phyloP scores from a whole-genome alignment of 2,329 filamentous ascomycete genomes.

The Curvularia verruculosa region DNA sequence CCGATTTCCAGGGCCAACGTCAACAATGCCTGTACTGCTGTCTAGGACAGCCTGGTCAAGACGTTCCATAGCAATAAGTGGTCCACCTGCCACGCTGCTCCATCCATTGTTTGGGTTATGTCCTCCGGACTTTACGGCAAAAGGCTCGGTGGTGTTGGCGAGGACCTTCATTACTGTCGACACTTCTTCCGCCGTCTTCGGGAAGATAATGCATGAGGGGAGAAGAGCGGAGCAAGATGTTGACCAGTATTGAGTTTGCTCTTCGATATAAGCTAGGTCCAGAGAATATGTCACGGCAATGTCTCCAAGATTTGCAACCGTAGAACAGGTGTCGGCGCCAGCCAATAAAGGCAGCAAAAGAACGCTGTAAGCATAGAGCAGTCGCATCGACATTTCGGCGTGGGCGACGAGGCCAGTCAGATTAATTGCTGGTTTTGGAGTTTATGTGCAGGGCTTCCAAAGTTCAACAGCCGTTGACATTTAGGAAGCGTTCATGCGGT shows the following conservation, averaged over 20 bases:
- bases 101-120: conserved; percentile 57
- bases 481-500: not conserved
- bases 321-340: conserved; percentile 29
- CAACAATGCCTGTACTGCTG: conserved; percentile 31
- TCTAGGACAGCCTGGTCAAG: conserved; percentile 39
- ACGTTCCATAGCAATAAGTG: conserved; percentile 51
- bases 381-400: conserved; percentile 6
- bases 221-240: conserved; percentile 40
- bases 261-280: conserved; percentile 32
- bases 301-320: conserved; percentile 29
- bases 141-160: conserved; percentile 44
- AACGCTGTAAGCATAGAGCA: not conserved
- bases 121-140: conserved; percentile 51
- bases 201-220: conserved; percentile 42
- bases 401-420: not conserved
- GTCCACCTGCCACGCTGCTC: conserved; percentile 53
- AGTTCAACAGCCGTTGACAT: not conserved
- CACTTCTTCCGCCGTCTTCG: conserved; percentile 57
- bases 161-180: conserved; percentile 60
- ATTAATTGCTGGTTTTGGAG: not conserved
- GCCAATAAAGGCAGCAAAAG: conserved; percentile 10
- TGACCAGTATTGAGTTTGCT: conserved; percentile 43
- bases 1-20: conserved; percentile 44
- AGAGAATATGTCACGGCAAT: conserved; percentile 30
- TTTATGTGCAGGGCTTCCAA: not conserved